Conservation (phyloP, 768 basidiomycete species). For the Crucibulum laeve region DNA sequence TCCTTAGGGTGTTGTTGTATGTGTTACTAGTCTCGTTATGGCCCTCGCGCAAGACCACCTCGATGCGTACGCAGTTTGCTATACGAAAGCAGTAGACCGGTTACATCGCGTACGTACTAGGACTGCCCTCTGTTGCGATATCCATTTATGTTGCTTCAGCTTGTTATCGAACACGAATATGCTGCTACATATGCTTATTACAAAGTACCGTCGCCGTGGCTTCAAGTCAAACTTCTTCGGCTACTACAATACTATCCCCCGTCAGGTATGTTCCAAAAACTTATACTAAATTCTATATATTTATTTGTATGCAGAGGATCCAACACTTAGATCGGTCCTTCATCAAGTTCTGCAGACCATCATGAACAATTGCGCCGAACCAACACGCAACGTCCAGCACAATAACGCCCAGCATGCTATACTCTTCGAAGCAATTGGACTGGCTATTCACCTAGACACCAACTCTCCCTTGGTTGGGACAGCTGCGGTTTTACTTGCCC, state of each 20-base stretch:
- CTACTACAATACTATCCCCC: conserved; percentile 95
- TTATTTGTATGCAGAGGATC: conserved; percentile 60
- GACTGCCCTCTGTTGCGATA: background rate
- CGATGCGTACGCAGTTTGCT: conserved; percentile 88
- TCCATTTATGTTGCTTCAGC: conserved; percentile 33
- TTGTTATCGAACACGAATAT: conserved; percentile 90
- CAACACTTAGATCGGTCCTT: conserved; percentile 69
- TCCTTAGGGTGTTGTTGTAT: conserved; percentile 90
- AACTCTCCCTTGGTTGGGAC: conserved; percentile 84
- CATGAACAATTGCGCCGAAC: conserved; percentile 89
- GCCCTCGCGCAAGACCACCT: conserved; percentile 92
- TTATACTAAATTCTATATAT: conserved; percentile 3
- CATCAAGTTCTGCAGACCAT: conserved; percentile 83
- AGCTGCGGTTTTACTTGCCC: conserved; percentile 86
- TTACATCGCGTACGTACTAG: conserved; percentile 61
- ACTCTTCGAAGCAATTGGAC: conserved; percentile 95
- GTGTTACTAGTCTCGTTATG: conserved; percentile 90
- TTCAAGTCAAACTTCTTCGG: conserved; percentile 93
- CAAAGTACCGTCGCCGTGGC: conserved; percentile 95
- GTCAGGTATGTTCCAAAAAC: conserved; percentile 54
- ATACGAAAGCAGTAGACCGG: conserved; percentile 91
- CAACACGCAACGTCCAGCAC: conserved; percentile 92
- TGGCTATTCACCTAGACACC: conserved; percentile 94
- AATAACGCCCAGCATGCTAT: conserved; percentile 98
- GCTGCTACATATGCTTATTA: conserved; percentile 91